Evolutionary conservation across 1,139 yeast species (phyloP), one percentile per base, ranked within the genome.

Genomic region (Ashbya aceris): DNA sequence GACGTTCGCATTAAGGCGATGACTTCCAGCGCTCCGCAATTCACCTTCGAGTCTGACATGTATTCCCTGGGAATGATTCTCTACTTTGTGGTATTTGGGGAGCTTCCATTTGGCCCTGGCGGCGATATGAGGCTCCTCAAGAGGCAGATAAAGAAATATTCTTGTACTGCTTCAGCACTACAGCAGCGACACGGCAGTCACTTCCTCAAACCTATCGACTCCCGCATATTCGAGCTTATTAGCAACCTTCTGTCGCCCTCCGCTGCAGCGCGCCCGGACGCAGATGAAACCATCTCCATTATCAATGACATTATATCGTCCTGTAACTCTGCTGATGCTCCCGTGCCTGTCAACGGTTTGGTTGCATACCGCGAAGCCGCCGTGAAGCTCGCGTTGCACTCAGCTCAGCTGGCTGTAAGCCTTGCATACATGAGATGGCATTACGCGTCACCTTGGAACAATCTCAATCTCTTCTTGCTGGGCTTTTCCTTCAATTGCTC

Each of bases 41-140:
- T 81, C 53, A 73, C 80, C 7, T 77, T 73, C 54, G 74, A 76
- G 38, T 78, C 95, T 27, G 96, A 86, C 60, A 71, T 84, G 40
- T 86, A 83, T 57, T 82, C 95, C 0, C 60, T 86, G 32, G 96
- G 96, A 0, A 74, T 87, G 76, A 82, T 85, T 29, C 62, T 85
- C 38, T 79, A 83, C 56, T 84, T 74, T 58, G 61, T 86, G 42
- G 77, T 89, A 47, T 80, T 79, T 56, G 84, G 87, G 1, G 64
- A 64, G 20, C 63, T 85, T 30, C 96, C 96, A 0, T 85, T 74
- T 50, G 64, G 67, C n/a, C 52, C 73, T 70, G 9, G 51, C 44
- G 14, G 61, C 54, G 48, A 64, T 10, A 42, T 69, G 23, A 63
- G 61, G 1, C 60, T 58, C 2, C 61, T 79, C 28, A 66, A 64